A percentile compares a stretch with the other conserved stretches of the same genome.
Evolutionary conservation across 139 green algal genomes (phyloP).

Genomic region (Gonium pectorale): DNA sequence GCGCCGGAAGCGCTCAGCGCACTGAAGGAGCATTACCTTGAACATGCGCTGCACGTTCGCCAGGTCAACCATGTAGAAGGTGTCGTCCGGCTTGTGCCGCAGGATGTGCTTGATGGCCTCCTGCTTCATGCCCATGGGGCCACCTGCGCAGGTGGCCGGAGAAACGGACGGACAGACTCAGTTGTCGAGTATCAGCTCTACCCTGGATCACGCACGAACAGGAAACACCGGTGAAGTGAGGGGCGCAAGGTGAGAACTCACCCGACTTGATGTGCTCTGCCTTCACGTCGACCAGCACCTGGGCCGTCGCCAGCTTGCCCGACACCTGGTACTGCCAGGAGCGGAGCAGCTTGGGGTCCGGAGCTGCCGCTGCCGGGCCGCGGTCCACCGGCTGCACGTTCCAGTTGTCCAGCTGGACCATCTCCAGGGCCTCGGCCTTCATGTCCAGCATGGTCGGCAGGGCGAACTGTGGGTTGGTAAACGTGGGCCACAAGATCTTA

Average conservation of each 20-base stretch:
- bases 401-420: constrained; percentile 53
- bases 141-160: constrained; percentile 40
- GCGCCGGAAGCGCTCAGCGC: neutral
- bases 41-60: constrained; percentile 83
- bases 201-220: no score
- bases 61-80: constrained; percentile 94
- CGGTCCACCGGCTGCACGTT: constrained; percentile 54
- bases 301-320: constrained; percentile 51
- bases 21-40: constrained; percentile 56
- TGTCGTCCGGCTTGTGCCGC: constrained; percentile 77
- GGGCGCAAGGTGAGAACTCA: no score
- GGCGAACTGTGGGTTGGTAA: neutral
- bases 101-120: constrained; percentile 48
- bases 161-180: neutral
- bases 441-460: constrained; percentile 32
- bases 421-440: constrained; percentile 48
- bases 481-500: no score
- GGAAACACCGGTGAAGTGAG: no score
- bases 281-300: constrained; percentile 53
- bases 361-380: constrained; percentile 37
- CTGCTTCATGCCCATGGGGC: constrained; percentile 38
- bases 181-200: no score
- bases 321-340: constrained; percentile 65
- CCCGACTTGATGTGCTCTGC: constrained; percentile 55
- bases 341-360: constrained; percentile 34